Evolutionary conservation across 495 filamentous ascomycete genomes (phyloP), one percentile per base, ranked within the genome.

Genomic region (Jackrogersella minutella): DNA sequence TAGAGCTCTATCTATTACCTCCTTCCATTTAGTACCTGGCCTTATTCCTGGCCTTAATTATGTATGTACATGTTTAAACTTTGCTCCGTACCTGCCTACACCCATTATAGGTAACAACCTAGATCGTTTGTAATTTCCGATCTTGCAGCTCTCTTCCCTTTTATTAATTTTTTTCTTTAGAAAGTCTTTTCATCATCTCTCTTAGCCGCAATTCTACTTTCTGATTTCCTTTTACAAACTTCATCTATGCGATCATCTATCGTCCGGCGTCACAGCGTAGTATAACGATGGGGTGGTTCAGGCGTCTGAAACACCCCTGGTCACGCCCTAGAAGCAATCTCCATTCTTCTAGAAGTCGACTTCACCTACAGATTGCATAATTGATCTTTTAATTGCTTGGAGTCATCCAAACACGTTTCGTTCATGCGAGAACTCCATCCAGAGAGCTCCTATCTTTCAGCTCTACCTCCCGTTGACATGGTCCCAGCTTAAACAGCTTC

Each of bases 371-470:
- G 76, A 69, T 77, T 70, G 80, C 80, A 82, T 82, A 81, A 81
- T 69, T 74, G 72, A 61, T 53, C 70, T 74, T 81, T 81, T 81
- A 78, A 81, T 81, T 81, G 73, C 80, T 74, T 76, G 78, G 76
- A 80, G 73, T 64, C 73, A 67, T 65, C 78, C 74, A 79, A 80
- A 81, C 77, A 64, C 72, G 75, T 77, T 78, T 77, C 66, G 69
- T 79, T 82, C 77, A 82, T 82, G 80, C 79, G 70, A 58, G 59
- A 64, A 72, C 65, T 74, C 69, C 71, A 68, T 69, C 52, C 58
- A 63, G 61, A 37, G 51, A 58, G 59, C 66, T 62, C 57, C 58
- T 73, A 40, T 68, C 63, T 52, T 68, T 59, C 66, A 61, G 54
- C 64, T 65, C 56, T 54, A 33, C 39, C 43, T 36, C 41, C 52